Evolutionary conservation across 768 basidiomycete genomes (phyloP).

Genomic region (Mycena galopus): DNA sequence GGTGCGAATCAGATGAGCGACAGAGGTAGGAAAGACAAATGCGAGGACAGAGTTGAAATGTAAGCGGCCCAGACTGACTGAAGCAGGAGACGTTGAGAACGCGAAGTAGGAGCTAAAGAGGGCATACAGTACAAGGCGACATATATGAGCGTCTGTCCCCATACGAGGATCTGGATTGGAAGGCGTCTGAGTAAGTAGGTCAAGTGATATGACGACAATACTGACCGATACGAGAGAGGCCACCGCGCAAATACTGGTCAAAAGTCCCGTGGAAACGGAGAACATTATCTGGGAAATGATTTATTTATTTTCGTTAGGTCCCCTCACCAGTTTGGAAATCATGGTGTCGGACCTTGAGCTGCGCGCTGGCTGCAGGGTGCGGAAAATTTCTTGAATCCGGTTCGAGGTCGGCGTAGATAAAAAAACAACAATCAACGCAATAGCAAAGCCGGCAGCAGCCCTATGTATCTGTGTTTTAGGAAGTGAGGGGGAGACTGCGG

Average conservation of each 20-base stretch:
- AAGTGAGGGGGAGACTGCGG: too few relatives aligned
- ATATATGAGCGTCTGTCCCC: conserved; percentile 66
- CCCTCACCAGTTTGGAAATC: conserved; percentile 51
- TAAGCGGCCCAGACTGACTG: conserved; percentile 63
- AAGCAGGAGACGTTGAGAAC: background rate
- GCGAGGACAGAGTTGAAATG: conserved; percentile 34
- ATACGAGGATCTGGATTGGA: conserved; percentile 56
- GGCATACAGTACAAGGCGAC: conserved; percentile 64
- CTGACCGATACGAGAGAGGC: conserved; percentile 56
- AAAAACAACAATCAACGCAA: conserved; percentile 63
- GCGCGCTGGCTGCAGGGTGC: background rate
- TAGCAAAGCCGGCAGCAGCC: conserved; percentile 62
- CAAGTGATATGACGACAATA: background rate
- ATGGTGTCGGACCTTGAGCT: conserved; percentile 52
- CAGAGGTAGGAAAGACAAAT: background rate
- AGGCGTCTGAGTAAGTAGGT: too few relatives aligned
- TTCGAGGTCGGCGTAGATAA: conserved; percentile 64
- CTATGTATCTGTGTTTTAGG: conserved; percentile 43
- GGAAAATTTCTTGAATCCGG: conserved; percentile 63
- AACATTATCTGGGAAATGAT: background rate
- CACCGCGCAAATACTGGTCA: conserved; percentile 58
- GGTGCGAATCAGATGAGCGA: background rate
- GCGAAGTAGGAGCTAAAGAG: background rate
- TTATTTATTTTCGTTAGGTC: background rate
- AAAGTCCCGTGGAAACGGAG: conserved; percentile 50